Percentiles rank a stretch among this genome's conserved stretches.
These are phyloP conservation scores for Wallacemonas sp. DNA, from an alignment of 208 protist species.

Conservation along the genomic window DNA sequence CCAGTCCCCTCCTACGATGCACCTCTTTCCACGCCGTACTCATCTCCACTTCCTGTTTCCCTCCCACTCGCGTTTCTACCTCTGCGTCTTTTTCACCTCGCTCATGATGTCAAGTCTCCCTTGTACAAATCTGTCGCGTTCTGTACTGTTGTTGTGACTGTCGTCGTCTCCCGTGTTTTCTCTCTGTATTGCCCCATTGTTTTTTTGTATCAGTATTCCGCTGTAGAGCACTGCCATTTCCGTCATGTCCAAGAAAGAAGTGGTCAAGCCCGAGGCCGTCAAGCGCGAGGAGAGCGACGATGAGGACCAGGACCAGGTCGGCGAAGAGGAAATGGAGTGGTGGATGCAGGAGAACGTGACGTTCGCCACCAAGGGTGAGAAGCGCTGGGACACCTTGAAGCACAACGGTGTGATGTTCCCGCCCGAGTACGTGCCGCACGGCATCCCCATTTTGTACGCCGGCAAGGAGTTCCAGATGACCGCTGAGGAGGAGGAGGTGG, in stretches of 20 bases:
- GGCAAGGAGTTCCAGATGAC: slow-evolving; percentile 91
- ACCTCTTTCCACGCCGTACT: too few relatives aligned
- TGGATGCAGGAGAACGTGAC: slow-evolving; percentile 84
- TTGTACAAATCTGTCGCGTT: too few relatives aligned
- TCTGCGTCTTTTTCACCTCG: too few relatives aligned
- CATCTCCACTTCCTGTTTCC: too few relatives aligned
- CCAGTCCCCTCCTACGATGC: too few relatives aligned
- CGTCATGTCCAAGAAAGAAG: slow-evolving; percentile 31
- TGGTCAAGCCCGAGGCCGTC: slow-evolving; percentile 24
- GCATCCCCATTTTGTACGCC: slow-evolving; percentile 96
- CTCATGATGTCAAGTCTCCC: too few relatives aligned
- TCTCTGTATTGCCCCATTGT: too few relatives aligned
- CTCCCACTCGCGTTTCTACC: too few relatives aligned
- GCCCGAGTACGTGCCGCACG: slow-evolving; percentile 96
- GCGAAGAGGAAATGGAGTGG: slow-evolving; percentile 73
- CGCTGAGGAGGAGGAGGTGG: slow-evolving; percentile 97
- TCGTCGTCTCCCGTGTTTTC: too few relatives aligned
- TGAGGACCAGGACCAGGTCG: slow-evolving; percentile 52
- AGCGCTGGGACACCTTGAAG: slow-evolving; percentile 94
- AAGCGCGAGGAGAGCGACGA: slow-evolving; percentile 32
- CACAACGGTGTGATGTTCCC: slow-evolving; percentile 98
- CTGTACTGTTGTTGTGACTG: too few relatives aligned
- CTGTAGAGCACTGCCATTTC: background rate
- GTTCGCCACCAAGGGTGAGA: slow-evolving; percentile 72
- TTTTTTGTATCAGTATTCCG: too few relatives aligned